Base-by-base conservation (phyloP, 805 yeast genomes). In the Ogataea trehaloabstinens region DNA sequence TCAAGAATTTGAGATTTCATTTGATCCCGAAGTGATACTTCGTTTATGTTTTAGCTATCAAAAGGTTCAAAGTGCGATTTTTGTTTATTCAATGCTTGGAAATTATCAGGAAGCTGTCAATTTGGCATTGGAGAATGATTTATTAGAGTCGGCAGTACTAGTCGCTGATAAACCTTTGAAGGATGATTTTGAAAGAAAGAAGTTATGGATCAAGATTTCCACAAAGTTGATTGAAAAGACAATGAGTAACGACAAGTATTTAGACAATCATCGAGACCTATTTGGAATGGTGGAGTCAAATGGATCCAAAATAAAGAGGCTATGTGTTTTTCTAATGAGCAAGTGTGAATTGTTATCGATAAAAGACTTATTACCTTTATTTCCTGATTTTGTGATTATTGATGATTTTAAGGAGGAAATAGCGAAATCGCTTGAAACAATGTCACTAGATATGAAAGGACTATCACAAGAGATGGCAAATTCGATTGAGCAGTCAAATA, bases 381-480 rank as follows among this genome's bases (percentile, higher is more conserved):
- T 93, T 47, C 96, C 97, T 0, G 90, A 88, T 49, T 78, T 85
- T 41, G 75, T 85, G 0, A 79, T 86, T 19, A 81, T 93, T 34
- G 93, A 86, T 47, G 80, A 84, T 43, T 76, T 93, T 53, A 87
- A 88, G 48, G 85, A 84, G 33, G 95, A 89, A 49, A 76, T 93
- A 30, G 86, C 90, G 22, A 69, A 71, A 33, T 82, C 91, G n/a
- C 65, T 93, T 46, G 90, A 87, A 54, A 71, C 70, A 20, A 83
- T 87, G 54, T 87, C 89, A 34, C 59, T 68, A 19, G 73, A 73
- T 28, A 84, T 93, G 61, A 73, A 72, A 32, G 74, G 76, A 36
- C 66, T 89, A 24, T 78, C 88, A 2, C 56, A 68, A 15, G 95
- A 88, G 42, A 91, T 91, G 82, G 76, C 76, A 31, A 81, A 79